Evolutionary conservation across 352 stramenopile species (phyloP).

Genomic region (Phytophthora colocasiae): DNA sequence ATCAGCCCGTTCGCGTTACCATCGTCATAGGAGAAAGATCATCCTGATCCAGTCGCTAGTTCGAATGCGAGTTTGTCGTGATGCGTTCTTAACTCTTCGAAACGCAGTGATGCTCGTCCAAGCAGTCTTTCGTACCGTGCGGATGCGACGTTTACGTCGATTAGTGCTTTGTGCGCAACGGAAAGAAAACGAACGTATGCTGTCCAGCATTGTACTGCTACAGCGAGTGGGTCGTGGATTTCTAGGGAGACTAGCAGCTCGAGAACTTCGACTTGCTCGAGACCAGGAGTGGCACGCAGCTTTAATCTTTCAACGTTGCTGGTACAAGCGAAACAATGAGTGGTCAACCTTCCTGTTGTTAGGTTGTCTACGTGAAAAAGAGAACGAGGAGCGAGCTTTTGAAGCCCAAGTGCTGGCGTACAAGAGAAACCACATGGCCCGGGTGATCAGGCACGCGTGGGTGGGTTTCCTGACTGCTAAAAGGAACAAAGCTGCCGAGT

Average conservation of each 20-base stretch:
- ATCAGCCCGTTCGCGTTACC: slow-evolving; percentile 44
- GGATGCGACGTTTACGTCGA: slow-evolving; percentile 54
- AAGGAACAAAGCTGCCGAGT: slow-evolving; percentile 35
- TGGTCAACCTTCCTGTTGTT: slow-evolving; percentile 87
- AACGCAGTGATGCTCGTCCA: slow-evolving; percentile 63
- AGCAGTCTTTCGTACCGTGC: slow-evolving; percentile 56
- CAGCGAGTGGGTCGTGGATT: slow-evolving; percentile 71
- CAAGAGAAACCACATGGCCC: slow-evolving; percentile 51
- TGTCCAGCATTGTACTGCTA: slow-evolving; percentile 51
- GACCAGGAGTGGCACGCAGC: slow-evolving; percentile 67
- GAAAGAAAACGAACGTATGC: slow-evolving; percentile 47
- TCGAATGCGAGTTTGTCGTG: slow-evolving; percentile 56
- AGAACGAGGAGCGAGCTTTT: slow-evolving; percentile 68
- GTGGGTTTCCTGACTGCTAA: slow-evolving; percentile 31
- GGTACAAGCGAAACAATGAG: slow-evolving; percentile 86
- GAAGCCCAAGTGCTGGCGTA: slow-evolving; percentile 49
- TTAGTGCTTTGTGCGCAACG: slow-evolving; percentile 67
- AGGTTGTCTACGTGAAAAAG: slow-evolving; percentile 74
- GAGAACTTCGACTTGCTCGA: slow-evolving; percentile 27
- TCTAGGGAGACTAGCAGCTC: slow-evolving; percentile 45
- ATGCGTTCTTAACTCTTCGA: slow-evolving; percentile 52
- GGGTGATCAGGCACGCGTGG: slow-evolving; percentile 55
- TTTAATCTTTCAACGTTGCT: slow-evolving; percentile 75
- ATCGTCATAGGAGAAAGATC: slow-evolving; percentile 40
- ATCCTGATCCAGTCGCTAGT: slow-evolving; percentile 63